Evolutionary conservation across 2,329 filamentous ascomycete species (phyloP).

Genomic region (Amauroascus niger): DNA sequence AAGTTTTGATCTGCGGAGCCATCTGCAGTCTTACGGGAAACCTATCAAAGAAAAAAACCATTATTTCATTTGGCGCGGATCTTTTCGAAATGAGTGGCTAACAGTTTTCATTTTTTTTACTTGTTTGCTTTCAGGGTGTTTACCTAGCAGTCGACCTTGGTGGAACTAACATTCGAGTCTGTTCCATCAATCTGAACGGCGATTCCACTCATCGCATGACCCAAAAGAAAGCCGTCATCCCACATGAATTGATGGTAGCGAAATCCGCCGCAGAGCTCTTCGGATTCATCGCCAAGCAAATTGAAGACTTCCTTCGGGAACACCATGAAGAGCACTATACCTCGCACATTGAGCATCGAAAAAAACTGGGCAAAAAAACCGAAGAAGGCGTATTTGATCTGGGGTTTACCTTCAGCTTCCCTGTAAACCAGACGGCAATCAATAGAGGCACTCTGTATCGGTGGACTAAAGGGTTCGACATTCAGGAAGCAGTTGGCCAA

Average conservation of each 20-base stretch:
- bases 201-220: conserved; percentile 91
- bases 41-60: too few relatives aligned
- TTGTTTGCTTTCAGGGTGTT: conserved; percentile 56
- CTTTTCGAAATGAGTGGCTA: background rate
- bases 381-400: conserved; percentile 79
- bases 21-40: too few relatives aligned
- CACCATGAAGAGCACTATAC: conserved; percentile 85
- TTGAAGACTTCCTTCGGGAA: conserved; percentile 73
- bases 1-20: too few relatives aligned
- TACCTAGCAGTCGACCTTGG: conserved; percentile 97
- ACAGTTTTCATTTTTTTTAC: conserved; percentile 14
- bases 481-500: conserved; percentile 84
- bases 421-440: conserved; percentile 85
- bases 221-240: conserved; percentile 85
- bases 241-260: conserved; percentile 79
- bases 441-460: conserved; percentile 90
- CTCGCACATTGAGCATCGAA: conserved; percentile 55
- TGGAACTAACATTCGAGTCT: conserved; percentile 96
- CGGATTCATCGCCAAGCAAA: conserved; percentile 82
- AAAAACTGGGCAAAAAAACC: conserved; percentile 50
- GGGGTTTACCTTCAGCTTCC: conserved; percentile 98
- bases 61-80: background rate
- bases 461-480: conserved; percentile 99
- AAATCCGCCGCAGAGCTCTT: conserved; percentile 82
- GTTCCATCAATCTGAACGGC: conserved; percentile 85